phyloP scores from a whole-genome alignment of 2,329 filamentous ascomycete species.

The Calonectria pseudoreteaudii region DNA sequence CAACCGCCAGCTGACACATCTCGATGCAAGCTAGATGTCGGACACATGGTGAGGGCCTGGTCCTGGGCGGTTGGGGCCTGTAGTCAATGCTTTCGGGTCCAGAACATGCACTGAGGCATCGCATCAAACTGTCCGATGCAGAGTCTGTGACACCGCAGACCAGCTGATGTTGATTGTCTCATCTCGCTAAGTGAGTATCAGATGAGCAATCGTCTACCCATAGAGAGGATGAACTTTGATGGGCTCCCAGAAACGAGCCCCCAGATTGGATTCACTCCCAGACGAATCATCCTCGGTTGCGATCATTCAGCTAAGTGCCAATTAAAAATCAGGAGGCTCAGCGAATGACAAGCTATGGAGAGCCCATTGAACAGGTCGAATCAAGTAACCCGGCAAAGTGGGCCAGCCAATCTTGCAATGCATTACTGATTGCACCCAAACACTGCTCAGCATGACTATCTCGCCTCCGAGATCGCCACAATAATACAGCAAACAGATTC shows the following conservation, averaged over 20 bases:
- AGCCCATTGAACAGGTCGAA: neutral
- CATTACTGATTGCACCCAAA: neutral
- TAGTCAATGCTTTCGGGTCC: neutral
- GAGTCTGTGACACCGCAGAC: neutral
- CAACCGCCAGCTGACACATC: neutral
- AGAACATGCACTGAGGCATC: neutral
- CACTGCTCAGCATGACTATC: neutral
- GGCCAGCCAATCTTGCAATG: neutral
- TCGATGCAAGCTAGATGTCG: neutral
- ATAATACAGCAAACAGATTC: neutral
- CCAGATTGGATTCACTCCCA: neutral
- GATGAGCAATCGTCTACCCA: neutral
- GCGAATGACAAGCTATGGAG: slow-evolving; percentile 5
- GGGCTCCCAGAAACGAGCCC: neutral
- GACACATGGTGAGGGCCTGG: neutral
- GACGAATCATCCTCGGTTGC: neutral
- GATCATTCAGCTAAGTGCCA: neutral
- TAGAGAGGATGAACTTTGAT: neutral
- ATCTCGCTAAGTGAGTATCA: slow-evolving; percentile 7
- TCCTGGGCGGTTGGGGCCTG: neutral
- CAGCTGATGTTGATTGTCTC: neutral
- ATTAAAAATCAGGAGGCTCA: neutral
- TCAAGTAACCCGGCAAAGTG: neutral
- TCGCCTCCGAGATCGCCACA: neutral
- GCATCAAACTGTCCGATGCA: neutral